These are phyloP conservation scores for Pythium rishiriense DNA, from an alignment of 352 stramenopile genomes.

Conservation along the genomic window DNA sequence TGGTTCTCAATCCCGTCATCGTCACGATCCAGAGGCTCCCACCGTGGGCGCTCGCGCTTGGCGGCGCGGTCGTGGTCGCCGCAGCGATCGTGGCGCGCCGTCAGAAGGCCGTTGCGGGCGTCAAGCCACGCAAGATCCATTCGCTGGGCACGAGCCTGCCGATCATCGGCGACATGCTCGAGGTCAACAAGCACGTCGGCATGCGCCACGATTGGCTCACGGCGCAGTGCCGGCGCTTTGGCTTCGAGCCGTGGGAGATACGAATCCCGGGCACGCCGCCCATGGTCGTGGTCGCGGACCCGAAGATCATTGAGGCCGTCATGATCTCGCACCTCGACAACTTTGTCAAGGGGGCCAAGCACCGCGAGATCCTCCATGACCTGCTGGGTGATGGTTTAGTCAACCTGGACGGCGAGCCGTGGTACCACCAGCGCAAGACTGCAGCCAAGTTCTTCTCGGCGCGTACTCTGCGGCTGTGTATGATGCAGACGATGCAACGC, in stretches of 20 bases:
- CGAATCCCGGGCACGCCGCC: constrained; percentile 6
- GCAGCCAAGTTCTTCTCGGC: constrained; percentile 37
- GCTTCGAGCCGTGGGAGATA: constrained; percentile 28
- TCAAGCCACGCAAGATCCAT: constrained; percentile 7
- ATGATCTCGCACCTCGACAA: constrained; percentile 29
- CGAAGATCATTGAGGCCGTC: constrained; percentile 30
- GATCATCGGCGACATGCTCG: constrained; percentile 44
- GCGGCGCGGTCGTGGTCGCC: neutral
- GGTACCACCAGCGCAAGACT: constrained; percentile 34
- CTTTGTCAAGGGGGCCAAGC: constrained; percentile 29
- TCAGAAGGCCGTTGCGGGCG: neutral
- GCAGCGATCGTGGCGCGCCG: neutral
- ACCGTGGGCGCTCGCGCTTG: neutral
- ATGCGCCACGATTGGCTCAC: constrained; percentile 48
- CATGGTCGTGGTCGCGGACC: constrained; percentile 24
- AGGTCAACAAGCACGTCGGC: constrained; percentile 27
- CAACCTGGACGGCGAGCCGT: constrained; percentile 27
- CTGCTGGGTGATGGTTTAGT: constrained; percentile 31
- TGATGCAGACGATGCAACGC: constrained; percentile 19
- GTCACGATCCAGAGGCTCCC: neutral
- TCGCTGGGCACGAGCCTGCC: constrained; percentile 12
- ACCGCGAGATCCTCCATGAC: constrained; percentile 18
- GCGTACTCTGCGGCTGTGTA: constrained; percentile 22
- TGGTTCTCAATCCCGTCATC: neutral
- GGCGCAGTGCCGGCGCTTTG: neutral